A percentile compares a stretch with the other conserved stretches of the same genome.
phyloP scores from a whole-genome alignment of 805 yeast genomes.

The Wickerhamiella kazuoi region DNA sequence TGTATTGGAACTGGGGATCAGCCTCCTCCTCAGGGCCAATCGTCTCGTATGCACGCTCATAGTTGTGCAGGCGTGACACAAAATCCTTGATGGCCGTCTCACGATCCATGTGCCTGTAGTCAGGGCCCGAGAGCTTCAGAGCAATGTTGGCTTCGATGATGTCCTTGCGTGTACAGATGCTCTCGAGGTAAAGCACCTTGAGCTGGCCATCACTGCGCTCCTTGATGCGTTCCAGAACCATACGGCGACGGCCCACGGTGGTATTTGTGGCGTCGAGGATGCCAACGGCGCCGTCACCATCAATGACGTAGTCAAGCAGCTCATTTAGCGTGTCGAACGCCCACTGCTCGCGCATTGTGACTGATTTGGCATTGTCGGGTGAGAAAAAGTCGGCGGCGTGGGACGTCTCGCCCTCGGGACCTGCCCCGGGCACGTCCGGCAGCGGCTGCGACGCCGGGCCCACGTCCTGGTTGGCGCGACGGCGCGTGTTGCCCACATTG shows the following conservation, averaged over 20 bases:
- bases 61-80: slow-evolving; percentile 59
- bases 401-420: slow-evolving; percentile 12
- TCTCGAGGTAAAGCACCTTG: slow-evolving; percentile 70
- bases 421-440: slow-evolving; percentile 22
- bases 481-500: slow-evolving; percentile 88
- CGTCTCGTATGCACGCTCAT: slow-evolving; percentile 79
- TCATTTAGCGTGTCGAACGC: slow-evolving; percentile 87
- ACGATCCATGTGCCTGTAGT: slow-evolving; percentile 72
- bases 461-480: slow-evolving; percentile 41
- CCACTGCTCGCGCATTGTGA: slow-evolving; percentile 72
- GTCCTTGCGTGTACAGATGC: slow-evolving; percentile 64
- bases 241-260: slow-evolving; percentile 50
- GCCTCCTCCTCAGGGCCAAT: slow-evolving; percentile 59
- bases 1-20: slow-evolving; percentile 55
- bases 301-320: slow-evolving; percentile 58
- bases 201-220: slow-evolving; percentile 29
- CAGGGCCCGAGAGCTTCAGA: slow-evolving; percentile 83
- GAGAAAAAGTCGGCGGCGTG: slow-evolving; percentile 77
- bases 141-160: slow-evolving; percentile 71
- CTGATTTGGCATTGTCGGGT: slow-evolving; percentile 53
- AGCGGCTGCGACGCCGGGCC: slow-evolving; percentile 59
- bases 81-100: slow-evolving; percentile 66
- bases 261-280: slow-evolving; percentile 88
- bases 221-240: slow-evolving; percentile 29
- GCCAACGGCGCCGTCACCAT: slow-evolving; percentile 80